A percentile compares a stretch with the other conserved stretches of the same genome.
Conservation (phyloP, 177 flowering plant species). For the Telopea speciosissima region DNA sequence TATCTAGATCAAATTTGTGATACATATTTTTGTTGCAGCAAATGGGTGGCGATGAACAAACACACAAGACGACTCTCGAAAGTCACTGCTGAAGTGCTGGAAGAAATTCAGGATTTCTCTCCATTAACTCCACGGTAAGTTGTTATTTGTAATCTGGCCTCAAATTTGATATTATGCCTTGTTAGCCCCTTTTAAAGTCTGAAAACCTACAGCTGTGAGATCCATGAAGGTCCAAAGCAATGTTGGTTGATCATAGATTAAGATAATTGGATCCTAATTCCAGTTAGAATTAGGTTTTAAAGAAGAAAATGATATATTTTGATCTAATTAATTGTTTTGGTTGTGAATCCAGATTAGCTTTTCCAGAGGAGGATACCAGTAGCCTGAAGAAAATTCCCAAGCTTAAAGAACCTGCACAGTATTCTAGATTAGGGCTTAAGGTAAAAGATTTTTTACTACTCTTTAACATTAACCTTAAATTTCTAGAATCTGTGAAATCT, state of each 20-base stretch:
- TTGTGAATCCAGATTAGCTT: conserved; percentile 44
- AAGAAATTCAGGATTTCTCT: conserved; percentile 51
- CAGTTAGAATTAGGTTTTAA: too few relatives aligned
- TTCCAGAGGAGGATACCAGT: conserved; percentile 65
- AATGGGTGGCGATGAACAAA: conserved; percentile 94
- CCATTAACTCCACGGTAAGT: conserved; percentile 54
- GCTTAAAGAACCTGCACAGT: conserved; percentile 67
- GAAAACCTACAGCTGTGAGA: too few relatives aligned
- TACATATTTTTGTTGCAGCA: conserved; percentile 42
- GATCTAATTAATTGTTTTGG: not conserved
- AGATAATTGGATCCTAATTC: too few relatives aligned
- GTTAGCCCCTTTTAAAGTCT: too few relatives aligned
- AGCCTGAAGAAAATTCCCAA: conserved; percentile 66
- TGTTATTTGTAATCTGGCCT: too few relatives aligned
- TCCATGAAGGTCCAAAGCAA: too few relatives aligned
- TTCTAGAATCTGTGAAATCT: conserved; percentile 3
- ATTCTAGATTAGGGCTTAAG: conserved; percentile 58
- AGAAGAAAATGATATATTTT: too few relatives aligned
- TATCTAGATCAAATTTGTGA: not conserved
- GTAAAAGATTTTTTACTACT: conserved; percentile 27
- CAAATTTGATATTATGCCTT: too few relatives aligned
- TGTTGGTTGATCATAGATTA: too few relatives aligned
- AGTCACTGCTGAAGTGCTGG: conserved; percentile 67
- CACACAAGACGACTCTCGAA: conserved; percentile 74
- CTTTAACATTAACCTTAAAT: conserved; percentile 6